These are phyloP conservation scores for Wallacemonas collosoma DNA, from an alignment of 208 protist species.

Conservation along the genomic window DNA sequence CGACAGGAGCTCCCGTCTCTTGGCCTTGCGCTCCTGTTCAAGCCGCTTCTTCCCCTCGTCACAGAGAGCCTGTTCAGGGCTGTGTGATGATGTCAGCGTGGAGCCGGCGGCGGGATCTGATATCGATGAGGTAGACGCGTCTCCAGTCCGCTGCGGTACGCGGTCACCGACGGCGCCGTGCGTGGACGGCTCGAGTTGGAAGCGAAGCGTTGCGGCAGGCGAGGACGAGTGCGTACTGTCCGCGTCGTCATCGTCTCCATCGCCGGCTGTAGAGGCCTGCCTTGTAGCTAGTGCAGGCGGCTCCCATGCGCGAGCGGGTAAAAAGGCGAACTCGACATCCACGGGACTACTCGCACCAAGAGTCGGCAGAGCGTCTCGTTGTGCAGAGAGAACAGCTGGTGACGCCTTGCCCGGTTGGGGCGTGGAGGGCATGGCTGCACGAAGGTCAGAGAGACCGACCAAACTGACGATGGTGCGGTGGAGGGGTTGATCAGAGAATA, in stretches of 20 bases:
- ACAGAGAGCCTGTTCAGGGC: not conserved
- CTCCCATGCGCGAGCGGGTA: not conserved
- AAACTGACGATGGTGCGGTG: no score
- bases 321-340: not conserved
- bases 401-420: no score
- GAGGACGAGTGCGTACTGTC: not conserved
- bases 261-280: not conserved
- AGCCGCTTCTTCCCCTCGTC: slow-evolving; percentile 8
- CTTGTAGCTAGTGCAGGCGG: not conserved
- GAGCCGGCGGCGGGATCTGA: no score
- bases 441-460: no score
- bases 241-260: not conserved
- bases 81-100: not conserved
- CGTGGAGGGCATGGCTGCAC: no score
- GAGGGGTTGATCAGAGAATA: no score
- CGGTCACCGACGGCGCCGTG: not conserved
- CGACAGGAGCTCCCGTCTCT: slow-evolving; percentile 28
- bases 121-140: not conserved
- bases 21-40: not conserved
- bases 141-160: not conserved
- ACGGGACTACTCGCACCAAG: not conserved
- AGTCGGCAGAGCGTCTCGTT: no score
- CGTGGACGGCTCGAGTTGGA: slow-evolving; percentile 3
- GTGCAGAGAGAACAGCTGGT: no score
- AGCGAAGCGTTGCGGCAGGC: not conserved